A percentile compares a stretch with the other conserved stretches of the same genome.
phyloP scores from a whole-genome alignment of 768 basidiomycete species.

The Mycena filopes region DNA sequence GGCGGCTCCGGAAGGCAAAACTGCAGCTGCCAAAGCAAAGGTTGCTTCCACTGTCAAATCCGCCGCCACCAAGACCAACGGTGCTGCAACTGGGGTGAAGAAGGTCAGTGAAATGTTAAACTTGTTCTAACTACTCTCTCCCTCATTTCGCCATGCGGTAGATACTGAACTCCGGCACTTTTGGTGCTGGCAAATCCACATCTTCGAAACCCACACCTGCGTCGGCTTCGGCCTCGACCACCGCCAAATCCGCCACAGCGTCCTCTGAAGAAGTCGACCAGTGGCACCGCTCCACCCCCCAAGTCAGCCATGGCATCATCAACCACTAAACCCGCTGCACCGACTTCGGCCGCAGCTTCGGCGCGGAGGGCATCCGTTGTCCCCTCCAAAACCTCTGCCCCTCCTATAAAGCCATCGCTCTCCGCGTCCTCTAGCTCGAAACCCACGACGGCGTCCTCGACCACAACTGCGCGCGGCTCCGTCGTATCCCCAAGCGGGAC shows the following conservation, averaged over 20 bases:
- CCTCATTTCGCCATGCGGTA: slow-evolving; percentile 39
- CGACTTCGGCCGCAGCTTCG: slow-evolving; percentile 45
- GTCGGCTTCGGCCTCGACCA: slow-evolving; percentile 34
- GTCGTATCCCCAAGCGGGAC: slow-evolving; percentile 69
- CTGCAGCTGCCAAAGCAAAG: slow-evolving; percentile 47
- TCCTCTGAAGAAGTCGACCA: slow-evolving; percentile 54
- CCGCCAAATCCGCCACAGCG: slow-evolving; percentile 52
- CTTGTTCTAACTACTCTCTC: slow-evolving; percentile 31
- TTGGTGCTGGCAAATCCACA: slow-evolving; percentile 58
- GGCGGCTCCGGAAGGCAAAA: slow-evolving; percentile 36
- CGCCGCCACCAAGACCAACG: slow-evolving; percentile 56
- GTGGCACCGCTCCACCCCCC: slow-evolving; percentile 48
- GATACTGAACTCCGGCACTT: slow-evolving; percentile 75
- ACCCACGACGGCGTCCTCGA: slow-evolving; percentile 45
- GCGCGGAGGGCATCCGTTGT: slow-evolving; percentile 57
- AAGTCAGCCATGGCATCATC: slow-evolving; percentile 49
- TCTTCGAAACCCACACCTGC: slow-evolving; percentile 25
- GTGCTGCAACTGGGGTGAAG: slow-evolving; percentile 67
- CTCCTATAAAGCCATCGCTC: slow-evolving; percentile 49
- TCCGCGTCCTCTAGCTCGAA: slow-evolving; percentile 54
- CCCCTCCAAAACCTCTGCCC: slow-evolving; percentile 49
- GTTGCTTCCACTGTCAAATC: slow-evolving; percentile 53
- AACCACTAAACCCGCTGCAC: slow-evolving; percentile 40
- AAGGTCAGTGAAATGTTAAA: slow-evolving; percentile 60
- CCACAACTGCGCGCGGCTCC: slow-evolving; percentile 54